Evolutionary conservation across 257 asterid genomes (phyloP).

Genomic region (Misopates orontium): DNA sequence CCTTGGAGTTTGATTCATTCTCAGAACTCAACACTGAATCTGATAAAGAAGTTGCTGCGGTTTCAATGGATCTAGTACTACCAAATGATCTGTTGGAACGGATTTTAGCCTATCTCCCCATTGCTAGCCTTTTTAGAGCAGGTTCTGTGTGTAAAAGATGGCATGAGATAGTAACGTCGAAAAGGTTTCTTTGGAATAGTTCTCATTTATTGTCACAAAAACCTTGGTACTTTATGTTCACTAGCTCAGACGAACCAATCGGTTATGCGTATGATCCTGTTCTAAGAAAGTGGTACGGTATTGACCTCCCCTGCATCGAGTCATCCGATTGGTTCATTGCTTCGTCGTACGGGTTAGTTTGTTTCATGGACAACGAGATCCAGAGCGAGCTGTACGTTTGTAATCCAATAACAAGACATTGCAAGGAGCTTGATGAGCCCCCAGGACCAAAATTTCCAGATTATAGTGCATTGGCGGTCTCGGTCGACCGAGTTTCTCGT

Average conservation of each 20-base stretch:
- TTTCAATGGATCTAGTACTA: constrained; percentile 62
- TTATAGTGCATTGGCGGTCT: constrained; percentile 76
- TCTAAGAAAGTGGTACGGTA: constrained; percentile 70
- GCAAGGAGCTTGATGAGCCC: constrained; percentile 55
- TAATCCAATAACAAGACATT: constrained; percentile 68
- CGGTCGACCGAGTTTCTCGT: constrained; percentile 42
- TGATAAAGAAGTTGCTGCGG: constrained; percentile 40
- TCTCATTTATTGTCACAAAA: constrained; percentile 51
- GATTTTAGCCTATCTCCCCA: constrained; percentile 71
- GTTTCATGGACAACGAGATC: constrained; percentile 87
- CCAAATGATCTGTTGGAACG: constrained; percentile 93
- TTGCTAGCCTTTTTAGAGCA: constrained; percentile 77
- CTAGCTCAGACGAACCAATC: constrained; percentile 78
- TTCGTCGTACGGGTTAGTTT: constrained; percentile 77
- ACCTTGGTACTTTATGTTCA: constrained; percentile 99
- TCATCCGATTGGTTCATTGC: constrained; percentile 76
- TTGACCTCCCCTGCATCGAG: constrained; percentile 79
- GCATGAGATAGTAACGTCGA: constrained; percentile 72
- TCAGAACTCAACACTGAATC: constrained; percentile 53
- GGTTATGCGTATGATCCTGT: constrained; percentile 86
- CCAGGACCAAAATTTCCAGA: constrained; percentile 69
- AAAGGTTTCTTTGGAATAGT: constrained; percentile 66
- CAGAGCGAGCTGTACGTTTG: constrained; percentile 68
- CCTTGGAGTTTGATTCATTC: constrained; percentile 41
- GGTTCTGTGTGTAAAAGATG: constrained; percentile 85